Conservation (phyloP, 768 basidiomycete genomes). For the Dictyophora rubrovolvata region DNA sequence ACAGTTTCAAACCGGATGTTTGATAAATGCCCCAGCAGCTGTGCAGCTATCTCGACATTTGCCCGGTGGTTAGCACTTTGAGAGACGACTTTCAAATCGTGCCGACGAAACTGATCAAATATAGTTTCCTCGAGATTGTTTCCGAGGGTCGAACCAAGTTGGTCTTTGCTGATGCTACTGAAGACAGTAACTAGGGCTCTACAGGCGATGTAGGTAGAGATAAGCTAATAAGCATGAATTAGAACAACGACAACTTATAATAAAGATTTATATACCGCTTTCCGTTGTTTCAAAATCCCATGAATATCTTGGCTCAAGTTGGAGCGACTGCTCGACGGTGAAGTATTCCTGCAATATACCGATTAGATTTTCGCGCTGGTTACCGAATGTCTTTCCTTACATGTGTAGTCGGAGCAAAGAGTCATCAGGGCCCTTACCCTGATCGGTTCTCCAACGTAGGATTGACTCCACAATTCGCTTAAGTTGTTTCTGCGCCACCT, state of each 20-base stretch:
- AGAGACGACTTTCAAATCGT: conserved; percentile 53
- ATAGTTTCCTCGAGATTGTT: conserved; percentile 79
- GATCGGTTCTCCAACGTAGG: conserved; percentile 76
- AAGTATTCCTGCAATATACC: not conserved
- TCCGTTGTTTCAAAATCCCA: conserved; percentile 53
- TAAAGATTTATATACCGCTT: conserved; percentile 26
- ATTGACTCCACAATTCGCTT: conserved; percentile 81
- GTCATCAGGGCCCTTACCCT: conserved; percentile 46
- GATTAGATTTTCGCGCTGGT: not conserved
- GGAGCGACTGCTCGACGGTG: conserved; percentile 2
- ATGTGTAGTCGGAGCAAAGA: conserved; percentile 45
- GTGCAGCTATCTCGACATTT: conserved; percentile 76
- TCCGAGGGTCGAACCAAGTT: conserved; percentile 67
- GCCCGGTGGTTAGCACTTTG: conserved; percentile 67
- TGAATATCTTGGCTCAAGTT: conserved; percentile 31
- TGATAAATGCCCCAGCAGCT: conserved; percentile 75
- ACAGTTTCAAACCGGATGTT: conserved; percentile 84
- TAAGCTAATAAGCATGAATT: conserved; percentile 28
- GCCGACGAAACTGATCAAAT: conserved; percentile 73
- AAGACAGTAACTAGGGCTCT: conserved; percentile 74
- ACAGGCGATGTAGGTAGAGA: conserved; percentile 85
- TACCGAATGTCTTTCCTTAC: not conserved
- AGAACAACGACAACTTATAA: not conserved
- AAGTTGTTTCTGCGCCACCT: conserved; percentile 75
- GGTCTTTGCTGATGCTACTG: conserved; percentile 61